Base-by-base conservation (phyloP, 768 basidiomycete species). In the Lactarius hengduanensis region DNA sequence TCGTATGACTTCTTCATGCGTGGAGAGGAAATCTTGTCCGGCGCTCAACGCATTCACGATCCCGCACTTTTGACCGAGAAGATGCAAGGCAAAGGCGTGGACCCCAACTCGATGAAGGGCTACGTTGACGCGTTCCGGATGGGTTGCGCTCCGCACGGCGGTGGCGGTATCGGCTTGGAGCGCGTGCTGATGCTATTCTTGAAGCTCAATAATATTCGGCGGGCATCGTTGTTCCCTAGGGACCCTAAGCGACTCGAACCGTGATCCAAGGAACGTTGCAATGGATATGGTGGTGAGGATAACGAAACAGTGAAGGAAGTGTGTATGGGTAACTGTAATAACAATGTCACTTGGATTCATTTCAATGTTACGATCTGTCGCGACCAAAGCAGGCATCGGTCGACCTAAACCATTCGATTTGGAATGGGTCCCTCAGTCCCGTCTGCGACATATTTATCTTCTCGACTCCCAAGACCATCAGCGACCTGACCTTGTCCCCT, bases 1-100 rank as follows among this genome's bases (percentile, higher is more conserved):
- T 98, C 97, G 28, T 99, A 98, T 77, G 97, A 99, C 79, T 98
- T 99, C 80, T 98, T 99, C 85, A 98, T 99, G 96, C 87, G 97
- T 38, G 97, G 97, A 13, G 95, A 99, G 78, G 97, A 99, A 77
- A 98, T 99, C 73, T 83, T 98, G 47, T 98, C 96, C 4, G 97
- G 97, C 18, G 97, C 96, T 32, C 97, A 99, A 77, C 94, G 97
- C 78, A 89, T 98, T 63, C 97, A 99, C 78, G 94, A 98, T 71
- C 85, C 97, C 6, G 77, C 78, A 13, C 80, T 98, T 61, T 86
- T 98, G 68, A 81, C 81, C 61, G 85, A 92, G 78, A 86, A 91
- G 77, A 98, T 98, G 95, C 83, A 82, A 65, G 81, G 79, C 70
- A 92, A 90, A 75, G 94, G 92, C 15, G 89, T 98, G 69, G 92